Percentiles rank a stretch among this genome's conserved stretches.
Conservation (phyloP, 805 yeast species). For the Starmera quercuum region DNA sequence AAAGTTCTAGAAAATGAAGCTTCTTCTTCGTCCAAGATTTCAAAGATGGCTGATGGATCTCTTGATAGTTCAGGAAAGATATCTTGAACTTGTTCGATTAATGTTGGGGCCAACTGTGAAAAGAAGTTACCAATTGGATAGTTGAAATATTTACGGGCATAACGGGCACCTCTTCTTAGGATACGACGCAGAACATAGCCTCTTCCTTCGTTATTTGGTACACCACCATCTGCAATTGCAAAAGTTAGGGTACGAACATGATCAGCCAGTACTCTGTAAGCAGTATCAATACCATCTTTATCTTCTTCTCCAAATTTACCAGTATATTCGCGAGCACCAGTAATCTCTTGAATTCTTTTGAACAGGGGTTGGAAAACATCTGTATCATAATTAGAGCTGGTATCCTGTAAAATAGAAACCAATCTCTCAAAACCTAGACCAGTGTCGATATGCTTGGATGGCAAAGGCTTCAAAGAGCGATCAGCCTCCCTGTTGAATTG, state of each 20-base stretch:
- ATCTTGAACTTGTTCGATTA: constrained; percentile 78
- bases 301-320: constrained; percentile 95
- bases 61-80: constrained; percentile 87
- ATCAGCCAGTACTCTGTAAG: constrained; percentile 96
- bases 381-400: constrained; percentile 90
- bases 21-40: constrained; percentile 94
- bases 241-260: constrained; percentile 96
- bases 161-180: constrained; percentile 95
- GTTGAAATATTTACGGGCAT: constrained; percentile 91
- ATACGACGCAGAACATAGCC: constrained; percentile 97
- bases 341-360: constrained; percentile 78
- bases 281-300: constrained; percentile 91
- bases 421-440: constrained; percentile 99
- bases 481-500: constrained; percentile 94
- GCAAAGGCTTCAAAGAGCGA: constrained; percentile 70
- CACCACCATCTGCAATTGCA: constrained; percentile 98
- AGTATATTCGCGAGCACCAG: constrained; percentile 84
- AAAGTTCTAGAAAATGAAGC: constrained; percentile 89
- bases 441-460: constrained; percentile 94
- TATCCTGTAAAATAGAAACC: constrained; percentile 89
- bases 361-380: constrained; percentile 93
- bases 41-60: constrained; percentile 69
- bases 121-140: constrained; percentile 94
- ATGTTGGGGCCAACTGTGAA: constrained; percentile 85
- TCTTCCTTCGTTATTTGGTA: constrained; percentile 98